phyloP scores from a whole-genome alignment of 257 asterid species.

The Rhazya stricta region DNA sequence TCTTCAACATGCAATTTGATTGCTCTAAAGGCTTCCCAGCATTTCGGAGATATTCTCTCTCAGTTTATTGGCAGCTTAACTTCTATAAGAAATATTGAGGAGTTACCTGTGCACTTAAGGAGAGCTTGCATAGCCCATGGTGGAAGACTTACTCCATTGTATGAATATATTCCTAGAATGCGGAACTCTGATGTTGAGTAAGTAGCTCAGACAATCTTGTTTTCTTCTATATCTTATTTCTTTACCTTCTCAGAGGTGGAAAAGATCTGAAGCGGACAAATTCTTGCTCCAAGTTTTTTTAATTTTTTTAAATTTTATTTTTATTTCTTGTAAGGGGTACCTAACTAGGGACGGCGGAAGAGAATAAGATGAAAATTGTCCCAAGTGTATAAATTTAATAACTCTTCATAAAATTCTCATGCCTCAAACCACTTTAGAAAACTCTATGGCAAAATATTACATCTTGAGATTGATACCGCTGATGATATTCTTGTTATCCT shows the following conservation, averaged over 20 bases:
- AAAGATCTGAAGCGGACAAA: not conserved
- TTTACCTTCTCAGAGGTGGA: not conserved
- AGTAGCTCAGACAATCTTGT: slow-evolving; percentile 29
- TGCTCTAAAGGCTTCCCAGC: slow-evolving; percentile 77
- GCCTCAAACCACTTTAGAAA: not conserved
- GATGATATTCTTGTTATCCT: not conserved
- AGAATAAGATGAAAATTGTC: no score
- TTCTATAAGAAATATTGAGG: slow-evolving; percentile 48
- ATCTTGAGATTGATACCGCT: not conserved
- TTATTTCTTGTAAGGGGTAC: no score
- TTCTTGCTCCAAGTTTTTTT: not conserved
- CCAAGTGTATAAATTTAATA: not conserved
- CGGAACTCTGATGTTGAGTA: slow-evolving; percentile 69
- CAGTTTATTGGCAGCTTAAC: slow-evolving; percentile 72
- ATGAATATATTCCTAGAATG: slow-evolving; percentile 85
- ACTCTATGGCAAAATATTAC: no score
- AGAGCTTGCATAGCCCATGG: slow-evolving; percentile 82
- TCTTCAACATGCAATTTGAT: slow-evolving; percentile 13
- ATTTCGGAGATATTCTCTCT: slow-evolving; percentile 81
- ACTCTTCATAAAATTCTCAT: not conserved
- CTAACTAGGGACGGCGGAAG: no score
- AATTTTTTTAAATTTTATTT: no score
- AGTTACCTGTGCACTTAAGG: slow-evolving; percentile 64
- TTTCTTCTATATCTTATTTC: slow-evolving; percentile 5
- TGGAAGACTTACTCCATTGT: slow-evolving; percentile 70